Evolutionary conservation across 352 stramenopile species (phyloP).

Genomic region (Globisporangium paddicum): DNA sequence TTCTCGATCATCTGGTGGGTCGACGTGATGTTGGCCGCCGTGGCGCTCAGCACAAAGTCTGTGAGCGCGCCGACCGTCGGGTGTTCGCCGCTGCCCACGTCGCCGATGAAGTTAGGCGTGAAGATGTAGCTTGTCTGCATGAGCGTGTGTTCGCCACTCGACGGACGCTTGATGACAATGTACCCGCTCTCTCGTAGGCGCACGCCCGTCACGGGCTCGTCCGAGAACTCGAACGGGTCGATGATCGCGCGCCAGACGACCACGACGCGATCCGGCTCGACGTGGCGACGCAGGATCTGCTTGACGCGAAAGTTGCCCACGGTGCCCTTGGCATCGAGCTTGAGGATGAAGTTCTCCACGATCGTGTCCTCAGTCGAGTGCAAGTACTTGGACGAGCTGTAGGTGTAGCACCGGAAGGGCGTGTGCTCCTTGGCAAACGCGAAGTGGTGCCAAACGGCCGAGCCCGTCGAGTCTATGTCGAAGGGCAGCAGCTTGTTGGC

Average conservation of each 20-base stretch:
- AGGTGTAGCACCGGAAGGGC: constrained; percentile 8
- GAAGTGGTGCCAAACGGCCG: constrained; percentile 39
- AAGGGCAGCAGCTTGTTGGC: constrained; percentile 35
- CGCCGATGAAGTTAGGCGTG: constrained; percentile 19
- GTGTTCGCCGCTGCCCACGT: constrained; percentile 7
- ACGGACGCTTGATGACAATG: constrained; percentile 40
- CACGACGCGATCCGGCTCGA: constrained; percentile 41
- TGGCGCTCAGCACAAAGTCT: constrained; percentile 38
- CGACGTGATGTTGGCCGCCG: constrained; percentile 24
- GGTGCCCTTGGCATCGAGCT: constrained; percentile 46
- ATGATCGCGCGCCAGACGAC: constrained; percentile 56
- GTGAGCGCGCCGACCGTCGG: constrained; percentile 32
- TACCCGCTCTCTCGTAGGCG: constrained; percentile 59
- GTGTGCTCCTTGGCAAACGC: constrained; percentile 6
- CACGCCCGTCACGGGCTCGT: constrained; percentile 33
- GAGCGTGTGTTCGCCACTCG: constrained; percentile 17
- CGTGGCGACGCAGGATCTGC: constrained; percentile 45
- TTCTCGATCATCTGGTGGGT: constrained; percentile 50
- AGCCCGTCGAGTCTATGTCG: constrained; percentile 24
- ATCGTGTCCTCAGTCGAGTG: constrained; percentile 38
- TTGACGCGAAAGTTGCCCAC: constrained; percentile 48
- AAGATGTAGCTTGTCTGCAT: constrained; percentile 51
- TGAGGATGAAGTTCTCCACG: constrained; percentile 55
- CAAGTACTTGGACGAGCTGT: constrained; percentile 4
- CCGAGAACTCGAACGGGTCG: constrained; percentile 47